These are phyloP conservation scores for Dendrobium chrysotoxum DNA, from an alignment of 106 monocot species.

Conservation along the genomic window DNA sequence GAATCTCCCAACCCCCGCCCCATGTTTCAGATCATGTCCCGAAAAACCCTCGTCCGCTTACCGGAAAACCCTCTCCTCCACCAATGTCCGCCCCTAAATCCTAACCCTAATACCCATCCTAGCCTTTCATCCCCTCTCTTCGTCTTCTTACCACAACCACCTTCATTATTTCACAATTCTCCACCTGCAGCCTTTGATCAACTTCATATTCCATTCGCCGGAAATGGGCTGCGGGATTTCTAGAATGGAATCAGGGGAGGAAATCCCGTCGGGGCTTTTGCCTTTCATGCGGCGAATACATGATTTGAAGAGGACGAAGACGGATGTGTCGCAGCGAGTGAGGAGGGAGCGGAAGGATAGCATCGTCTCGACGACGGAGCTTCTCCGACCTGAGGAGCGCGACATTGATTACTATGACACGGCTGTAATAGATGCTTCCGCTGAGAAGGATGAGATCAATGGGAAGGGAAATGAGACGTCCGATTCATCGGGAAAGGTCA, in stretches of 20 bases:
- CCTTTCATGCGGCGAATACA: not conserved
- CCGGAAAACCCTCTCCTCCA: conserved; percentile 4
- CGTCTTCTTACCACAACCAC: not conserved
- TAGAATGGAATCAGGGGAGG: conserved; percentile 4
- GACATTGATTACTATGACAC: conserved; percentile 2
- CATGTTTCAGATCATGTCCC: too few species aligned
- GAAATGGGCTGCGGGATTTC: conserved; percentile 9
- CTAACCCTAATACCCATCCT: not conserved
- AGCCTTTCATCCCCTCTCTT: not conserved
- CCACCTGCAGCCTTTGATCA: too few species aligned
- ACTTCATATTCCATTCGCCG: not conserved
- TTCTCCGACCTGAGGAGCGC: conserved; percentile 7
- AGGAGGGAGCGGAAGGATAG: conserved; percentile 8
- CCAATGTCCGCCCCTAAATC: not conserved
- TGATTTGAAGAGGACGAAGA: not conserved
- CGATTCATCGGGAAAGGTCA: too few species aligned
- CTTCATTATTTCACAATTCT: too few species aligned
- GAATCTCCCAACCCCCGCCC: too few species aligned
- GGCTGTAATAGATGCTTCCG: not conserved
- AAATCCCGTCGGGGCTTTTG: not conserved
- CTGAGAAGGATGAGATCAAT: not conserved
- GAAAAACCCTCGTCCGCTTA: too few species aligned
- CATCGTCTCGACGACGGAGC: conserved; percentile 9
- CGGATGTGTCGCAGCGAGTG: not conserved
- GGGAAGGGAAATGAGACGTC: not conserved